Conservation (phyloP, 768 basidiomycete genomes). For the Termitomyces bulborhizus region DNA sequence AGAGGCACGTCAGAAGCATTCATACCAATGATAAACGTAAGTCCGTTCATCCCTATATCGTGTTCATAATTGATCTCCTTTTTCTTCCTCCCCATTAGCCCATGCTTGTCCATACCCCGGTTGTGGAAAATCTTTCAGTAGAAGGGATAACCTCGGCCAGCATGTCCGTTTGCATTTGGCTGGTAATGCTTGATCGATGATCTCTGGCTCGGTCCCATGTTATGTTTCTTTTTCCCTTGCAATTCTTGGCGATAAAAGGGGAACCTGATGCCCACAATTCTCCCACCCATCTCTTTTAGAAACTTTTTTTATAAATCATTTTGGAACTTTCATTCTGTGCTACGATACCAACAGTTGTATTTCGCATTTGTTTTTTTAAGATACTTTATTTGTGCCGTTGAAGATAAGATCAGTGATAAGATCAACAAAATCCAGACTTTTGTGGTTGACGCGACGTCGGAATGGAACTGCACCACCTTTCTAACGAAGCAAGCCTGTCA, state of each 20-base stretch:
- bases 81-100: slow-evolving; percentile 26
- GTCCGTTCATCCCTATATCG: slow-evolving; percentile 22
- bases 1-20: slow-evolving; percentile 82
- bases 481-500: background rate
- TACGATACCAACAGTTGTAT: background rate
- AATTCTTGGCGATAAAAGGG: background rate
- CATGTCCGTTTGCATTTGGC: slow-evolving; percentile 59
- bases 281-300: background rate
- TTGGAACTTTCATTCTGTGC: background rate
- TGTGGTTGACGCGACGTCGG: too few species aligned
- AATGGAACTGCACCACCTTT: too few species aligned
- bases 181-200: slow-evolving; percentile 9
- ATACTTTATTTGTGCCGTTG: too few species aligned
- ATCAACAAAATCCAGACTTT: background rate
- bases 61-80: slow-evolving; percentile 13
- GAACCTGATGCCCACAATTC: background rate
- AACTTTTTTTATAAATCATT: background rate
- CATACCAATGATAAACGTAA: slow-evolving; percentile 91
- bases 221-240: background rate
- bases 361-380: background rate
- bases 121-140: slow-evolving; percentile 67
- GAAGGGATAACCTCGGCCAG: slow-evolving; percentile 73
- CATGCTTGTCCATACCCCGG: slow-evolving; percentile 55
- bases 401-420: background rate
- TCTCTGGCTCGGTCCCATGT: background rate